Percentiles rank a stretch among this genome's conserved stretches.
Conservation (phyloP, 768 basidiomycete species). For the Lyophyllum atratum region DNA sequence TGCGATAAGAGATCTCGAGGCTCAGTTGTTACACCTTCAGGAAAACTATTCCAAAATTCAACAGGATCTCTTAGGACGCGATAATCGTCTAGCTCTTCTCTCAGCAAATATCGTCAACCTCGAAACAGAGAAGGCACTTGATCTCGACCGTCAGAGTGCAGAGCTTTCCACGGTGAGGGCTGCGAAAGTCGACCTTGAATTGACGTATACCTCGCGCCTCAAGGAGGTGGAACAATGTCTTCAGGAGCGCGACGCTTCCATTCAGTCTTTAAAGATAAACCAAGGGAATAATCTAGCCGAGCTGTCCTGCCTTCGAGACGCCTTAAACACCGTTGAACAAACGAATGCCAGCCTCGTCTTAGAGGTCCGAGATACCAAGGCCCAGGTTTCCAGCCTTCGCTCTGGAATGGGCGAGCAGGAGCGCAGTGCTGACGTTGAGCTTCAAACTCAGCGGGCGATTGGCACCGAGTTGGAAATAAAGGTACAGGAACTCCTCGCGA, state of each 20-base stretch:
- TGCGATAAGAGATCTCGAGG: slow-evolving; percentile 19
- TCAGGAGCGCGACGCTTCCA: slow-evolving; percentile 13
- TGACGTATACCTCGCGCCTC: slow-evolving; percentile 10
- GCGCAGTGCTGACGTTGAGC: not conserved
- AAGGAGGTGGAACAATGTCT: slow-evolving; percentile 14
- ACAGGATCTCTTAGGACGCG: slow-evolving; percentile 24
- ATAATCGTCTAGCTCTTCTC: slow-evolving; percentile 23
- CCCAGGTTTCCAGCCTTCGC: slow-evolving; percentile 1
- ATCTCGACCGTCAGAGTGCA: slow-evolving; percentile 6
- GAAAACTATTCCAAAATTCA: slow-evolving; percentile 17
- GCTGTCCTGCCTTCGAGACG: slow-evolving; percentile 15
- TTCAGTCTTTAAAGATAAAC: slow-evolving; percentile 13
- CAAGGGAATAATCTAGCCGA: slow-evolving; percentile 11
- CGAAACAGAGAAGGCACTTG: slow-evolving; percentile 15
- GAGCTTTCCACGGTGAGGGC: slow-evolving; percentile 12
- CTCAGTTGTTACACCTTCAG: slow-evolving; percentile 20
- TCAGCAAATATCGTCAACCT: slow-evolving; percentile 19
- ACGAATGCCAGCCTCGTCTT: slow-evolving; percentile 7
- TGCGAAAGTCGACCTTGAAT: slow-evolving; percentile 18
- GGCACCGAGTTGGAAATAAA: not conserved
- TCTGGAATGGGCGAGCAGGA: not conserved
- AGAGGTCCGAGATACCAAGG: slow-evolving; percentile 10
- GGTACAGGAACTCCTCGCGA: not conserved
- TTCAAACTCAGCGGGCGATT: not conserved
- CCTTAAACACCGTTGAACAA: slow-evolving; percentile 7